Evolutionary conservation across 257 asterid species (phyloP), one percentile per base, ranked within the genome.

Genomic region (Jasminum sambac): DNA sequence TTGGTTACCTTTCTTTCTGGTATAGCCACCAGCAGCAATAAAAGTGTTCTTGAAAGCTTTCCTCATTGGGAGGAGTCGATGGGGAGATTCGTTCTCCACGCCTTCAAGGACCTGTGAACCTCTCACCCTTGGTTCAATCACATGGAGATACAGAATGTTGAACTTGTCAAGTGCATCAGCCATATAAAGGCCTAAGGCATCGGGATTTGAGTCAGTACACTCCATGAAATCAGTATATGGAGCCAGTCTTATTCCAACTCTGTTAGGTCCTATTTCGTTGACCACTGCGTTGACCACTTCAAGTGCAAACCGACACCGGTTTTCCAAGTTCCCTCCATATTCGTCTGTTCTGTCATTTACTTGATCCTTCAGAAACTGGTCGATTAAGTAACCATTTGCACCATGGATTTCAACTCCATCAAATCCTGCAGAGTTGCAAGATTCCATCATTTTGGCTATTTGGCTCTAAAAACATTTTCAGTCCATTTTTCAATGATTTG

Each of bases 11-110:
- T 74, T 76, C 11, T 50, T 62, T 57, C 89, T 78, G 17, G 78
- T 70, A 66, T 75, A 91, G 1, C 91, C 96, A 2, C 92, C 95
- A 0, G 90, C 82, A 38, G 76, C 78, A 2, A 91, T 87, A 26
- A 91, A 86, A 11, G 89, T 87, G 34, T 86, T 87, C 8, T 80
- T 70, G 76, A 84, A 87, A 19, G 84, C 87, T 12, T 87, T 81
- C 10, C 90, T 80, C 65, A 81, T 23, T 11, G 69, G 65, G 52
- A 61, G 46, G 8, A 75, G 71, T 34, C 66, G 63, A 8, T 61
- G 44, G 11, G 70, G 79, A 14, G 19, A 40, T 17, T 26, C 69
- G 60, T 26, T 2, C 25, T 66, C 58, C 57, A 73, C 58, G 36
- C 36, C 50, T 73, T 40, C 24, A 25, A 37, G 39, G 44, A 70